Base-by-base conservation (phyloP, 2,329 filamentous ascomycete genomes). In the Diaporthe australafricana region DNA sequence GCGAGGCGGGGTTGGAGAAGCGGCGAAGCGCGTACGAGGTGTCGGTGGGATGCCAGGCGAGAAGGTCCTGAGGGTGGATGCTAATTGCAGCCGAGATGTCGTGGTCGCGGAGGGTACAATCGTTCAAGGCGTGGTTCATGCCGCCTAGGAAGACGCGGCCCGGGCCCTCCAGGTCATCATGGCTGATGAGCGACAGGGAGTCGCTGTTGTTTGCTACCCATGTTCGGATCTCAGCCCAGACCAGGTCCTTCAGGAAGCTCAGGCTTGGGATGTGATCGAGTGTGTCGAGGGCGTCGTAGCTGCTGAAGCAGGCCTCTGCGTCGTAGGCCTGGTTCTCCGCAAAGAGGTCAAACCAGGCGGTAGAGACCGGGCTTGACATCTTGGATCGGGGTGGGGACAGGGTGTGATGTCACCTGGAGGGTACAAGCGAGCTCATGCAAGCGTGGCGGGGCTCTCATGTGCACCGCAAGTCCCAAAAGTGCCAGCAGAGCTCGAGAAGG, bases 81-180 rank as follows among this genome's bases (percentile, higher is more conserved):
- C 67, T 69, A 40, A 69, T 60, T n/a, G 56, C 67, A 17, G 67
- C 67, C 16, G 67, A 56, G 53, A 69, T 69, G 45, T 60, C 16
- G 16, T 60, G 67, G 11, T 60, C 53, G 14, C 14, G 22, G 42
- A 69, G 67, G 42, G 53, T 69, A 17, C 60, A 53, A 45, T 69
- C 67, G 45, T 60, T 69, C 42, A 69, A 53, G 12, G 67, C 67
- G 47, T 69, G 67, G 45, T 60, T 69, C 67, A 69, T 69, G n/a
- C 67, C 67, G 5, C 67, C 67, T 11, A 69, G 22, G 25, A 60
- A 69, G 45, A 69, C 67, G 11, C 53, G 67, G 22, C 67, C 67
- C 32, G 67, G 67, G 9, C 53, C 53, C 53, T 52, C 67, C 14
- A 69, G 38, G 45, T 69, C 67, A 0, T 38, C 27, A 22, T 69